Evolutionary conservation across 179 eudicot species (phyloP), one percentile per base, ranked within the genome.

Genomic region (Silene vulgaris): DNA sequence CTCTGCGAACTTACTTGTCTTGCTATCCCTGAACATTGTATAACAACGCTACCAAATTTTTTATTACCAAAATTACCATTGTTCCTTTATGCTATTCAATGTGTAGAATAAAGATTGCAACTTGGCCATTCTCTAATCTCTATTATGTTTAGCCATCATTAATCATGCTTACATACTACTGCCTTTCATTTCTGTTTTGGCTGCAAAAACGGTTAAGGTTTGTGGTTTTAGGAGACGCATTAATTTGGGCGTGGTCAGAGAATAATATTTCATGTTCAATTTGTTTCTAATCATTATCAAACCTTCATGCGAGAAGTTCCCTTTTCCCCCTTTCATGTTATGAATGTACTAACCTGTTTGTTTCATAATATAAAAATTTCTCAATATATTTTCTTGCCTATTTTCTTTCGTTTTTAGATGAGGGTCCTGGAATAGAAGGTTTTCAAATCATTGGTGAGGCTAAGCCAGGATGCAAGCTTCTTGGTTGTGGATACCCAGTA

Each of bases 381-480:
- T 40, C 14, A 64, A 63, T 68, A 75, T 26, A 78, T 67, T 76
- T 69, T 40, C 60, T n/a, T 64, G 60, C 19, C 45, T 65, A 78
- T 67, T 76, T 69, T 40, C 60, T n/a, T 64, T 65, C 19, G 43
- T 65, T 20, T 71, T 54, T 84, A 88, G 89, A 89, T 66, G 96
- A 88, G 45, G 82, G 84, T 56, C 98, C 98, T 74, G 97, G 97
- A 67, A 91, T 93, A 82, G 97, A 91, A 23, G 87, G 79, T 48
- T 93, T 93, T 75, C 97, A 93, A 83, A 91, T 93, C 60, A 82
- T 78, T 72, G 98, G 98, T n/a, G 92, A 93, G 13, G 97, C 97
- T 71, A 84, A 79, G 84, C 96, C 90, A 29, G 98, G 98, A 84
- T 74, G 83, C 77, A 85, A 61, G 83, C 89, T 93, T 76, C 86